A percentile compares a stretch with the other conserved stretches of the same genome.
Evolutionary conservation across 179 eudicot genomes (phyloP).

Genomic region (Silene coronaria): DNA sequence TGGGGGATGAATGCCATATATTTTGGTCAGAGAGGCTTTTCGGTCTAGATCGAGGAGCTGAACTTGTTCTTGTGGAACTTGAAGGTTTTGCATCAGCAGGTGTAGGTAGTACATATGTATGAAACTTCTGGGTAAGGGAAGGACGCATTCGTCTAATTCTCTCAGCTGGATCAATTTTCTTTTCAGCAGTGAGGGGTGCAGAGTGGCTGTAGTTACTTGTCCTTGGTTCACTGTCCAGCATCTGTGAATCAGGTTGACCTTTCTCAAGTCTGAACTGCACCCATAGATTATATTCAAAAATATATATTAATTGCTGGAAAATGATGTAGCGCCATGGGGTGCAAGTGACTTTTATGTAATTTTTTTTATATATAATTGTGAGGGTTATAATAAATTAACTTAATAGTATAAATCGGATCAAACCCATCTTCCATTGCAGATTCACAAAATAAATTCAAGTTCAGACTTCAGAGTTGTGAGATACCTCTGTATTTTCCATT

Average conservation of each 20-base stretch:
- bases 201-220: conserved; percentile 61
- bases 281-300: neutral
- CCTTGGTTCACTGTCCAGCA: conserved; percentile 43
- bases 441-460: neutral
- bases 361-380: neutral
- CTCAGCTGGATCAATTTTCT: conserved; percentile 70
- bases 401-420: neutral
- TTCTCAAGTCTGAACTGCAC: conserved; percentile 49
- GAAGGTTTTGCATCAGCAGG: conserved; percentile 73
- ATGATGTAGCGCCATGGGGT: neutral
- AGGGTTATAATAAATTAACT: neutral
- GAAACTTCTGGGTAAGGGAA: conserved; percentile 48
- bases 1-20: conserved; percentile 63
- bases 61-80: conserved; percentile 40
- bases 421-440: neutral
- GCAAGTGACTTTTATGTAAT: neutral
- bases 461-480: neutral
- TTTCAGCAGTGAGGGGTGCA: conserved; percentile 81
- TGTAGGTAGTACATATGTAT: conserved; percentile 80
- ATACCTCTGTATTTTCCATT: conserved; percentile 49
- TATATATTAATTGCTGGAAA: neutral
- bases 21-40: conserved; percentile 28
- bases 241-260: conserved; percentile 46
- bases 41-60: conserved; percentile 43
- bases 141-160: conserved; percentile 53